A percentile compares a stretch with the other conserved stretches of the same genome.
These are phyloP conservation scores for Paraconiothyrium brasiliense DNA, from an alignment of 2,329 filamentous ascomycete genomes.

Conservation along the genomic window DNA sequence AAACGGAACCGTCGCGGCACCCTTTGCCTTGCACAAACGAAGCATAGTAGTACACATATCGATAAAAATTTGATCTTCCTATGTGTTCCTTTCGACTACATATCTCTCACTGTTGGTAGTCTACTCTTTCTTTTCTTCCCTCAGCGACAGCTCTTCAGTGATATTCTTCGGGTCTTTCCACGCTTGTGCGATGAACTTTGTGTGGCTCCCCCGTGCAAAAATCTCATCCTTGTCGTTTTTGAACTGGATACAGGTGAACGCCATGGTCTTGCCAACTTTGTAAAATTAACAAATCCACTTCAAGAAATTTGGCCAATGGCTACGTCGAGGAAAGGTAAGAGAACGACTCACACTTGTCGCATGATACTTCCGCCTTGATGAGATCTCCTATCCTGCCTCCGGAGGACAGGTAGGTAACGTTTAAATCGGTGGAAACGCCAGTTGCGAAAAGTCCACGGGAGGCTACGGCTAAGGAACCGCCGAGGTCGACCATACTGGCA, in stretches of 20 bases:
- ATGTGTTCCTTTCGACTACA: not conserved
- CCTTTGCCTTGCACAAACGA: not conserved
- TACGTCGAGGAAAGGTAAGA: not conserved
- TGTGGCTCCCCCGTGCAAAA: slow-evolving; percentile 73
- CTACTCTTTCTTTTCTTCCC: slow-evolving; percentile 33
- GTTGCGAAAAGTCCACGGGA: slow-evolving; percentile 72
- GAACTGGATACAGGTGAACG: slow-evolving; percentile 71
- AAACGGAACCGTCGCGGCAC: not conserved
- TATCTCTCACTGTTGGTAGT: too few relatives aligned
- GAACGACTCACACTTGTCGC: slow-evolving; percentile 68
- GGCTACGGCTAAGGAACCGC: slow-evolving; percentile 72
- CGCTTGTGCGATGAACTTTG: slow-evolving; percentile 70
- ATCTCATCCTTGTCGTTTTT: slow-evolving; percentile 66
- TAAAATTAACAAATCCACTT: not conserved
- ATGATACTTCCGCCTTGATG: slow-evolving; percentile 68
- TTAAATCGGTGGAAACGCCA: slow-evolving; percentile 73
- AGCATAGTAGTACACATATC: slow-evolving; percentile 3
- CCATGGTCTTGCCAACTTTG: slow-evolving; percentile 71
- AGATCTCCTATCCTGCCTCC: slow-evolving; percentile 71
- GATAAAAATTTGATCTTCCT: not conserved
- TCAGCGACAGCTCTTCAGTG: slow-evolving; percentile 63
- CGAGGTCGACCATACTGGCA: slow-evolving; percentile 76
- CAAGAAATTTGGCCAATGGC: not conserved
- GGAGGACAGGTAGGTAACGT: slow-evolving; percentile 71
- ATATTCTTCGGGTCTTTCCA: slow-evolving; percentile 72